Percentiles rank a stretch among this genome's conserved stretches.
Conservation (phyloP, 1,139 yeast genomes). For the Maudiozyma humilis region DNA sequence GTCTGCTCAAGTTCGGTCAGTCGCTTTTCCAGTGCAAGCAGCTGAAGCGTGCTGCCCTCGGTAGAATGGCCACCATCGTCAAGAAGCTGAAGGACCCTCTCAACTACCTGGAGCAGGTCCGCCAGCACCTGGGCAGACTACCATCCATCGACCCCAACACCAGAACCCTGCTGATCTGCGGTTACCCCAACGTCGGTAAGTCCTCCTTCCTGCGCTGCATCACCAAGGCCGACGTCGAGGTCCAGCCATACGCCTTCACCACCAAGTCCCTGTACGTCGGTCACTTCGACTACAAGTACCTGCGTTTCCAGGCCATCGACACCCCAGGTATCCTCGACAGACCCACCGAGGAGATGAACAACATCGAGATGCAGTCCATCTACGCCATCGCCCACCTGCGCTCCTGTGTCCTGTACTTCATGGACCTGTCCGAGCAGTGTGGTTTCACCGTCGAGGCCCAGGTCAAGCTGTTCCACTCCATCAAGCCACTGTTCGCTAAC, state of each 20-base stretch:
- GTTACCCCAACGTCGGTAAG: constrained; percentile 98
- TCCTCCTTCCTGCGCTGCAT: constrained; percentile 88
- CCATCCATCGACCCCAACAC: constrained; percentile 98
- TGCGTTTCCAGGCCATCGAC: constrained; percentile 96
- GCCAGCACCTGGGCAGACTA: constrained; percentile 97
- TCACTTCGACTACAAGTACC: constrained; percentile 93
- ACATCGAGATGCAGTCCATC: constrained; percentile 97
- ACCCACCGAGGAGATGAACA: constrained; percentile 98
- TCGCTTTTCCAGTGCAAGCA: constrained; percentile 97
- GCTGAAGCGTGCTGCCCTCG: constrained; percentile 94
- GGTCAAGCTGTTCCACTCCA: constrained; percentile 91
- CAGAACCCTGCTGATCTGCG: constrained; percentile 92
- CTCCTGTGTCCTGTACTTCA: constrained; percentile 90
- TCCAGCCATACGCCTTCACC: constrained; percentile 97
- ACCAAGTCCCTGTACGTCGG: constrained; percentile 93
- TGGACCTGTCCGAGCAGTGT: constrained; percentile 98
- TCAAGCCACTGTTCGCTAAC: constrained; percentile 94
- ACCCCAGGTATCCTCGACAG: constrained; percentile 98
- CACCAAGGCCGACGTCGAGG: constrained; percentile 97
- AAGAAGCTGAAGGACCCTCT: constrained; percentile 93
- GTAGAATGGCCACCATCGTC: constrained; percentile 97
- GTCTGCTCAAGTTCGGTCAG: constrained; percentile 93
- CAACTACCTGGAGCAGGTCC: constrained; percentile 89
- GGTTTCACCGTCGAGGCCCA: constrained; percentile 97
- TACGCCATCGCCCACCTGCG: constrained; percentile 97